Evolutionary conservation across 1,284 basidiomycete species (phyloP).

Genomic region (Golubevia pallescens): DNA sequence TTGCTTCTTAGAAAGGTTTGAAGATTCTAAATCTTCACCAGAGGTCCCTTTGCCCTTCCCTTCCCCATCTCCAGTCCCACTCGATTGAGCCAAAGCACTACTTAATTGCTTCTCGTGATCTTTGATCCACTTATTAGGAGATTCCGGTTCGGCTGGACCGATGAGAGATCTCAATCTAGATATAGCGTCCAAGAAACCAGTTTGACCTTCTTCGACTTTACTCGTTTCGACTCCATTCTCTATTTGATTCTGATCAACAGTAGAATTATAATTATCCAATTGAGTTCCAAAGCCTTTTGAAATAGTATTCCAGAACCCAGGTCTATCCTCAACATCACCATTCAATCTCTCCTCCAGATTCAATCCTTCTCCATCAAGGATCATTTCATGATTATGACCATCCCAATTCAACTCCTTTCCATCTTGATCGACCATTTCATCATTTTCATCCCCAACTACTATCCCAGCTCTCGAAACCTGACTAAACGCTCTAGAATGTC

Average conservation of each 20-base stretch:
- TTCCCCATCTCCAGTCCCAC: neutral
- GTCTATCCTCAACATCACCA: neutral
- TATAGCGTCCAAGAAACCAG: conserved; percentile 7
- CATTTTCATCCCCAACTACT: neutral
- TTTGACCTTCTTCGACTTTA: neutral
- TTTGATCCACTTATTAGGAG: conserved; percentile 2
- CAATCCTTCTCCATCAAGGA: neutral
- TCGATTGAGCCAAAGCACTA: neutral
- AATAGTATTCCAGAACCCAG: neutral
- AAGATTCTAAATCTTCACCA: neutral
- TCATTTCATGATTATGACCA: neutral
- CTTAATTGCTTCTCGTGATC: conserved; percentile 4
- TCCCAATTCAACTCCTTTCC: neutral
- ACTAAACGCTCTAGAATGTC: neutral
- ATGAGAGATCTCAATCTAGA: conserved; percentile 4
- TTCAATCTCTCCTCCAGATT: no score
- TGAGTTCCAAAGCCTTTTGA: neutral
- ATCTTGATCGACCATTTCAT: neutral
- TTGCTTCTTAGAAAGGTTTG: neutral
- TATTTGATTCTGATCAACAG: neutral
- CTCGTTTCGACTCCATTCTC: neutral
- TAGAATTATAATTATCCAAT: neutral
- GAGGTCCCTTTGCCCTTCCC: conserved; percentile 5
- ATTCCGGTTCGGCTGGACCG: conserved; percentile 3
- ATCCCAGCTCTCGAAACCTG: neutral